Base-by-base conservation (phyloP, 345 rosid genomes). In the Populus pruinosa region DNA sequence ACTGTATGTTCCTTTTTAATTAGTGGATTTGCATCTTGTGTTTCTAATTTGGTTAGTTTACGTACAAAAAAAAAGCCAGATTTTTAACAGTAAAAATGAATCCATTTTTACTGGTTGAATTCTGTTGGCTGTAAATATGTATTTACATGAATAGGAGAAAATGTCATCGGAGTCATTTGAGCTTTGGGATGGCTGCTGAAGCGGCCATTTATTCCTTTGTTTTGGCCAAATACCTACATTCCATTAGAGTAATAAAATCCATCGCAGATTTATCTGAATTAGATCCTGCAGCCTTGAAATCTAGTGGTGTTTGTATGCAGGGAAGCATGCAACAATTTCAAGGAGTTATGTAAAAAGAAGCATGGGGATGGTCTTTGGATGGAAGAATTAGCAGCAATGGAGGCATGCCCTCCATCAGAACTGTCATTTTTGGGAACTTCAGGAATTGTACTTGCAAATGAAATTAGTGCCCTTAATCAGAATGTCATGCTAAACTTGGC, bases 371-470 rank as follows among this genome's bases (percentile, higher is more conserved):
- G 89, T 70, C 91, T 87, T 62, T 92, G 97, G 97, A 94, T 94
- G 87, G 87, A 92, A 47, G 95, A 94, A 85, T 76, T 94, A 84
- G 93, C 92, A 9, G 98, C 97, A 53, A 91, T 94, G 82, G 85
- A 88, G 87, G 94, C 91, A 20, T 89, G 78, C 62, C 77, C 85
- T 36, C 89, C 94, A 20, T 66, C 84, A 0, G 91, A 92, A 36
- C 83, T 92, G 76, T 76, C 93, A 41, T 70, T 86, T 43, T 21
- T 85, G 25, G 90, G 87, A 80, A 87, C 90, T 61, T 86, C 97
- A 4, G 93, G 91, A 81, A 88, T 92, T 81, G 81, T 89, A 69
- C 91, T 92, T 62, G 69, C 86, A 20, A 94, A 87, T 77, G 94
- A 89, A 72, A 80, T 73, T 76, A 78, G 87, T 73, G 71, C 81